Base-by-base conservation (phyloP, 352 stramenopile species). In the Globisporangium paddicum region DNA sequence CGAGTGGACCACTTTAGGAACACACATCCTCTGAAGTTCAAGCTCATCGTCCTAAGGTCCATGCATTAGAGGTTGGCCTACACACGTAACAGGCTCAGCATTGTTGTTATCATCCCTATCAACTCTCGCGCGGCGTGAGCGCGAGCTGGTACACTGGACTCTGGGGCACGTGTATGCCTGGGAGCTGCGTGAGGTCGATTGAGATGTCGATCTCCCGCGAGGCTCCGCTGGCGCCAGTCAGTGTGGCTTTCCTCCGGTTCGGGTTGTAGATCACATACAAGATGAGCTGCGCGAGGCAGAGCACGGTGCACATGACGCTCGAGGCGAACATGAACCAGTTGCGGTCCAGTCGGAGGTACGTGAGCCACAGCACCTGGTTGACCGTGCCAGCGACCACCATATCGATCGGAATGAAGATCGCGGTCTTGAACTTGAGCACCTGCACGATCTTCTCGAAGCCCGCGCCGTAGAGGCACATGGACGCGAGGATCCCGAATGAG, bases 311-410 rank as follows among this genome's bases (percentile, higher is more conserved):
- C 38, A 74, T 69, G 6, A 67, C 55, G 55, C 82, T 80, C 5
- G 73, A 73, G 40, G 72, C 63, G 47, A 86, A 69, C 60, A 84
- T 73, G 64, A 85, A 69, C 72, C 68, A 82, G 64, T 81, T 74
- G 41, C 52, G 63, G 42, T 76, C 64, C 21, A 84, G 45, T 3
- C 68, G 53, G 2, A 71, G 69, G 56, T 86, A 83, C 28, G 71
- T 54, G 35, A 84, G 60, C 77, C 77, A 86, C 19, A 79, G 40
- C 11, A 55, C 58, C 50, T 76, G 79, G 66, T 83, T 87, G 26
- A 72, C 57, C 0, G 64, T 60, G 16, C 64, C 71, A 0, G 67
- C 69, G 41, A 79, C 47, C 26, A 85, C 69, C 64, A 85, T 73
- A 14, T 70, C 58, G 30, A 87, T 78, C 38, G 78, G 71, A 25